Percentiles rank a stretch among this genome's conserved stretches.
Evolutionary conservation across 768 basidiomycete species (phyloP).

Genomic region (Zangia roseola): DNA sequence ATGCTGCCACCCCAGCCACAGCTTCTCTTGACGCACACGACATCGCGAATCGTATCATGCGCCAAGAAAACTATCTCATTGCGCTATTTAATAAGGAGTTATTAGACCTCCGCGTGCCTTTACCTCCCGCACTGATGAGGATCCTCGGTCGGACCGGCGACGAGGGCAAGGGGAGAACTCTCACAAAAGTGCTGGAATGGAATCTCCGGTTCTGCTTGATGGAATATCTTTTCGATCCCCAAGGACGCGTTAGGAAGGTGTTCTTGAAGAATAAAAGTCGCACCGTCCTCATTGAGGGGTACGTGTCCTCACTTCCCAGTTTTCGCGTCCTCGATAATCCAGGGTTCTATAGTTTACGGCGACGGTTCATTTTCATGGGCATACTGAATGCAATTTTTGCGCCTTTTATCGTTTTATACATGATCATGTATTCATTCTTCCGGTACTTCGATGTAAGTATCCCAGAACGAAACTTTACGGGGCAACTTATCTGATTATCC

Average conservation of each 20-base stretch:
- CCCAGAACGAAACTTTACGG: background rate
- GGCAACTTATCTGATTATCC: background rate
- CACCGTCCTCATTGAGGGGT: constrained; percentile 80
- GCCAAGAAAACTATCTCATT: constrained; percentile 98
- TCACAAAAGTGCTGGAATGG: constrained; percentile 95
- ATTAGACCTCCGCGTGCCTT: constrained; percentile 81
- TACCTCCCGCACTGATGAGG: constrained; percentile 58
- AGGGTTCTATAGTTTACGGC: constrained; percentile 53
- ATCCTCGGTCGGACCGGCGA: constrained; percentile 45
- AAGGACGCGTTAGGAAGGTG: constrained; percentile 85
- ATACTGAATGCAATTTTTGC: constrained; percentile 93
- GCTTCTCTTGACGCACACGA: constrained; percentile 97
- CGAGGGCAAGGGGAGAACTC: constrained; percentile 68
- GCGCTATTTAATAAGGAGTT: constrained; percentile 97
- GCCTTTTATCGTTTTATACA: constrained; percentile 95
- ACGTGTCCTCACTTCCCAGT: constrained; percentile 24
- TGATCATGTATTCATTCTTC: constrained; percentile 99
- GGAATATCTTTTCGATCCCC: constrained; percentile 91
- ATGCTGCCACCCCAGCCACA: constrained; percentile 60
- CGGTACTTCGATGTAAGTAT: constrained; percentile 92
- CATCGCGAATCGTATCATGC: constrained; percentile 95
- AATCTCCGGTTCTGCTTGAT: constrained; percentile 94
- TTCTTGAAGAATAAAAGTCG: constrained; percentile 88
- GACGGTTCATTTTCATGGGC: constrained; percentile 96
- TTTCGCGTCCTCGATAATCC: constrained; percentile 1